Conservation (phyloP, 768 basidiomycete species). For the Leccinellum luteum region DNA sequence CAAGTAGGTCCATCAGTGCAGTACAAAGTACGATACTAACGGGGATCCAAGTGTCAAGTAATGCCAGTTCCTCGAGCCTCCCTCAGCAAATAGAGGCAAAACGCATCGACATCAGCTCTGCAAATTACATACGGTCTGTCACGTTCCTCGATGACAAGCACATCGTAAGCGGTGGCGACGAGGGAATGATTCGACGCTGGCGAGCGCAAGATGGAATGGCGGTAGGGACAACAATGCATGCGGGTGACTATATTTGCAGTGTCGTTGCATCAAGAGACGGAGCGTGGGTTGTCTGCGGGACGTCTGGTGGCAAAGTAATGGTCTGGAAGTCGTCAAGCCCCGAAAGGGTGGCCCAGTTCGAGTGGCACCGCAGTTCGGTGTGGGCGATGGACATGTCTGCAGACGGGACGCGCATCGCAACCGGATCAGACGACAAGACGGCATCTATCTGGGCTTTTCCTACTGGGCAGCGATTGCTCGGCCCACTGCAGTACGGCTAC, state of each 20-base stretch:
- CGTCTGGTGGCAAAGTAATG: background rate
- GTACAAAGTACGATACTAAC: background rate
- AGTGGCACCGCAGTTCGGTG: background rate
- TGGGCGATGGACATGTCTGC: background rate
- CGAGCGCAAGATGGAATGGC: background rate
- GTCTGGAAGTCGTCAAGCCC: background rate
- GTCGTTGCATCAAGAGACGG: background rate
- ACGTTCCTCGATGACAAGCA: background rate
- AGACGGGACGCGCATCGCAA: background rate
- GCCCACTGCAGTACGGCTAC: background rate
- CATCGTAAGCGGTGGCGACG: background rate
- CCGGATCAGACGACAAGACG: background rate
- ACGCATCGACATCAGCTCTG: background rate
- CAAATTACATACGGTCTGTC: background rate
- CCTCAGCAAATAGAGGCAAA: background rate
- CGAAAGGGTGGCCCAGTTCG: background rate
- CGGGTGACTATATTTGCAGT: background rate
- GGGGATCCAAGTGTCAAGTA: background rate
- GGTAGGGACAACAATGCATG: background rate
- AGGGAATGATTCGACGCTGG: background rate
- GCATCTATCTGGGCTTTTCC: background rate
- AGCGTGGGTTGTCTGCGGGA: background rate
- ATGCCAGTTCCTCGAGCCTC: background rate
- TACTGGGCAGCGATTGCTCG: background rate
- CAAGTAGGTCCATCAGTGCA: background rate